phyloP scores from a whole-genome alignment of 1,139 yeast species.

The Scheffersomyces quercinus region DNA sequence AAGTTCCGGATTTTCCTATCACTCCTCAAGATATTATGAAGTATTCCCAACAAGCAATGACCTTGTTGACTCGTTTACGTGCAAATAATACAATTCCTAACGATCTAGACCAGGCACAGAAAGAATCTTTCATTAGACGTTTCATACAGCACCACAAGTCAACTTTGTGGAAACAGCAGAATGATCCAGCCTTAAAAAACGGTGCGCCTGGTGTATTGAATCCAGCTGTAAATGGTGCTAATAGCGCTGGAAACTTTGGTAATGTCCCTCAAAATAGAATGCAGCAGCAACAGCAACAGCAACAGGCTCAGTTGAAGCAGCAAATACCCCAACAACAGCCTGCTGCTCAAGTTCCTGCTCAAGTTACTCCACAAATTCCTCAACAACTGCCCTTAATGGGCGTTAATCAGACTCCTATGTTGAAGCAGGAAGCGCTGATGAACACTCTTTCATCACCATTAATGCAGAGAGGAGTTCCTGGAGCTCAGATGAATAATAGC shows the following conservation, averaged over 20 bases:
- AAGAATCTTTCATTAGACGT: constrained; percentile 41
- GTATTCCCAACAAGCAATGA: constrained; percentile 45
- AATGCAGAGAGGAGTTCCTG: constrained; percentile 18
- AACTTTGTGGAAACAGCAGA: constrained; percentile 42
- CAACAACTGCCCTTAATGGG: constrained; percentile 25
- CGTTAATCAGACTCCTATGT: constrained; percentile 15
- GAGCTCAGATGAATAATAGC: constrained; percentile 11
- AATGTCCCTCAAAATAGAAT: constrained; percentile 5
- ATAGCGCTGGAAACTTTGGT: constrained; percentile 2
- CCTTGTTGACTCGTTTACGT: constrained; percentile 37
- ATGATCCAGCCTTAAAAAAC: constrained; percentile 19
- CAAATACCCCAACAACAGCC: constrained; percentile 2
- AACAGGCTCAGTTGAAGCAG: constrained; percentile 3
- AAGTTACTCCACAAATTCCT: constrained; percentile 9
- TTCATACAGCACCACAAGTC: constrained; percentile 45
- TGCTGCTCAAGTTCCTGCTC: not conserved
- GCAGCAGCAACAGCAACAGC: constrained; percentile 6
- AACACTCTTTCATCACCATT: constrained; percentile 22
- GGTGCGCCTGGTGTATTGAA: constrained; percentile 7
- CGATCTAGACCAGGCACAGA: constrained; percentile 35
- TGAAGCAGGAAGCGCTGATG: constrained; percentile 17
- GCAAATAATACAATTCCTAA: constrained; percentile 39
- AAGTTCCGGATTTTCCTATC: constrained; percentile 40
- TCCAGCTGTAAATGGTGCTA: not conserved
- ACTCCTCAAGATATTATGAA: constrained; percentile 45